Base-by-base conservation (phyloP, 306 rosid genomes). In the Fagus crenata region DNA sequence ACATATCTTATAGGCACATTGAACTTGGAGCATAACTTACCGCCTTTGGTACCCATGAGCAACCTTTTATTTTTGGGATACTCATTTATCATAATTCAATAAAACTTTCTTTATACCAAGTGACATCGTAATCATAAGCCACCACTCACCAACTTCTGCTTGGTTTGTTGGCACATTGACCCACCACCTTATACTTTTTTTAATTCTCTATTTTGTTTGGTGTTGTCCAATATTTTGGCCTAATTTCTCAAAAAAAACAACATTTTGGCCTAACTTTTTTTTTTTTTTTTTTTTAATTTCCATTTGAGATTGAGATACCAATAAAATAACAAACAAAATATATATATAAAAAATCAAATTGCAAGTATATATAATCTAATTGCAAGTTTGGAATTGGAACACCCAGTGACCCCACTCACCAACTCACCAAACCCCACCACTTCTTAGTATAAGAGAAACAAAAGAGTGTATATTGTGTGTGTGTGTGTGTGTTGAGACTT, bases 121-220 rank as follows among this genome's bases (percentile, higher is more conserved):
- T 51, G 60, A 32, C 41, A 6, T 75, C 9, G 22, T 33, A 6
- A 11, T 31, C 32, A 53, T 17, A 49, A 51, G 49, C 71, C 49
- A 67, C 11, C 80, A 17, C 76, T 32, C 76, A 60, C 85, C 85
- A 78, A 78, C 74, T 69, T 74, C 53, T 58, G 70, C 78, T 4
- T 5, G 61, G 82, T 78, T 74, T 74, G 80, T 82, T 82, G 73
- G 74, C 69, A 74, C 79, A 55, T 61, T 51, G 85, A 82, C 76
- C 55, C 40, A 59, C 76, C 69, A 82, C 73, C 82, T 67, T 63
- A 1, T 35, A 6, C 17, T 40, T 58, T 49, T 33, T 49, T 15
- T 0, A 0, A 2, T 31, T 49, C 67, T 53, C n/a, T 1, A 11
- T 46, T 63, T 37, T 46, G 7, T 42, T 8, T 0, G 58, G 11